Conservation (phyloP, 129 eudicot genomes). For the Dittrichia graveolens region DNA sequence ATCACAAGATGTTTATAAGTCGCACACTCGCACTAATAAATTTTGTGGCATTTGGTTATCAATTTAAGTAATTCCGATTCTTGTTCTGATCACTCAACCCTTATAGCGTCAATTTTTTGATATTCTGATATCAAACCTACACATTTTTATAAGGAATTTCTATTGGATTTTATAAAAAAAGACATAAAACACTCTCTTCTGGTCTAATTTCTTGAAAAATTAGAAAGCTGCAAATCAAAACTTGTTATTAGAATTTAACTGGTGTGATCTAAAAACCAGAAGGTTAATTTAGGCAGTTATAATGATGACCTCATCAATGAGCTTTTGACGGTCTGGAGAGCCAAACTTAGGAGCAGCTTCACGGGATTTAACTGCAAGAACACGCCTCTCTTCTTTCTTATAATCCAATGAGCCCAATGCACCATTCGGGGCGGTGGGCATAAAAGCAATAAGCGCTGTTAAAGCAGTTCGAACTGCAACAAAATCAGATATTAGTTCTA, state of each 20-base stretch:
- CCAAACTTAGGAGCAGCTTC: slow-evolving; percentile 81
- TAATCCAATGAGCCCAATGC: slow-evolving; percentile 92
- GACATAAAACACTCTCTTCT: no score
- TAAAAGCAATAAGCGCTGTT: slow-evolving; percentile 89
- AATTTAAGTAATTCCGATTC: no score
- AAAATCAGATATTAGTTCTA: slow-evolving; percentile 17
- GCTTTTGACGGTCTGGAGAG: slow-evolving; percentile 83
- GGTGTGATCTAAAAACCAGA: neutral
- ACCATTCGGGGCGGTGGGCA: slow-evolving; percentile 98
- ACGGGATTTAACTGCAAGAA: slow-evolving; percentile 83
- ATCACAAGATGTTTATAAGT: slow-evolving; percentile 6
- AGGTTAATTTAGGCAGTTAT: neutral
- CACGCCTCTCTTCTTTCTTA: slow-evolving; percentile 86
- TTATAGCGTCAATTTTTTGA: no score
- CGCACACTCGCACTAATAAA: no score
- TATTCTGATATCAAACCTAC: no score
- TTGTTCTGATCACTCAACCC: no score
- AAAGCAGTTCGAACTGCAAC: slow-evolving; percentile 90
- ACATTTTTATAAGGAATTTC: no score
- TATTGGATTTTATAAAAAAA: no score
- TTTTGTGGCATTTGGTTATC: no score
- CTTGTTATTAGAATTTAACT: neutral
- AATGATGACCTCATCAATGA: slow-evolving; percentile 81
- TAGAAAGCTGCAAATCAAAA: neutral
- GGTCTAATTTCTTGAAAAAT: neutral